Base-by-base conservation (phyloP, 805 yeast species). In the Teunomyces stri region DNA sequence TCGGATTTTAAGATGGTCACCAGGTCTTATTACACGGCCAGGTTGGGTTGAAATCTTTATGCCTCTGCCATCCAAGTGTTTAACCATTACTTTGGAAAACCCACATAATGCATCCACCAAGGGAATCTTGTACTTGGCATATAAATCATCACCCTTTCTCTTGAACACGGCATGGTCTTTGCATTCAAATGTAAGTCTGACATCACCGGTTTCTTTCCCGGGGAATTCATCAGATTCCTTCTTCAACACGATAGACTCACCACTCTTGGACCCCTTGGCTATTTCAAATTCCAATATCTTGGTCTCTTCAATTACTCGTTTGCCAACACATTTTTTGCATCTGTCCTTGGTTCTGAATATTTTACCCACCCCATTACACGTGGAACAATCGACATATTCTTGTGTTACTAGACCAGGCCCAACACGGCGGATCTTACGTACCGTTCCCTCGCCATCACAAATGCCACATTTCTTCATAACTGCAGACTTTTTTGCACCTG, bases 61-160 rank as follows among this genome's bases (percentile, higher is more conserved):
- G 31, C 82, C 79, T 51, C 97, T 80, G 13, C 85, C 91, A 65
- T 94, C 98, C 46, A 91, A 74, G 52, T 89, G 94, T 53, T 79
- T 79, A 7, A 86, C 68, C 2, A 89, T 71, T 10, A 79, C 76
- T 44, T 79, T 76, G 22, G 83, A 71, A 57, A 91, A 85, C 2
- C 98, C 98, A 49, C 89, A 79, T n/a, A 92, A 71, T 0, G 97
- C 84, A 54, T 92, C 98, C 11, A 80, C 80, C 44, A 92, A 70
- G 2, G 95, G 74, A 34, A 92, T 79, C 6, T 70, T 71, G 34
- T 83, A 66, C 25, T 74, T 70, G 2, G 88, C 76, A 54, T 79
- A 80, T 43, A 94, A 66, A 62, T 91, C 92, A 51, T 80, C 65
- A 6, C 80, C 85, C 36, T 75, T 72, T 46, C 94, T 74, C 33